Evolutionary conservation across 805 yeast genomes (phyloP), one percentile per base, ranked within the genome.

Genomic region (Candida tibetensis): DNA sequence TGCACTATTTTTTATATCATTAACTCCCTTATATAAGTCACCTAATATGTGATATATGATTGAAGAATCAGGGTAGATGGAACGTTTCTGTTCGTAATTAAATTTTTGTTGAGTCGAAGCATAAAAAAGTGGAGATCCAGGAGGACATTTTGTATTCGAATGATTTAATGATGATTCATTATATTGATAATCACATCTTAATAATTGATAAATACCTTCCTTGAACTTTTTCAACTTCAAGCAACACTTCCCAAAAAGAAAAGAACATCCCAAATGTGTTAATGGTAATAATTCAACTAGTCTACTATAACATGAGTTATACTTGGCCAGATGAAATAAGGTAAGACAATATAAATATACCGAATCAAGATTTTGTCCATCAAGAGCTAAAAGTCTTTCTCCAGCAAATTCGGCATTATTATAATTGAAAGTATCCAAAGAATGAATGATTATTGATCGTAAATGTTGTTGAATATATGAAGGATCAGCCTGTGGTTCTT

Each of bases 371-470:
- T 77, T 74, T 27, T 69, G 58, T n/a, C 70, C 67, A 32, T 72
- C 72, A 35, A 77, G 74, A 2, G 95, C 87, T 23, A 84, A 61
- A 16, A 88, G 66, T 46, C 95, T 70, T 57, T 93, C 98, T 13
- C 89, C 79, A 4, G 91, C 81, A 62, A 93, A 87, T 53, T 82
- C 89, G 1, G 98, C 97, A 18, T 90, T 84, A 10, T 69, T 63
- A 31, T 76, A 64, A 43, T 85, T 72, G 53, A 81, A 88, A 42
- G 77, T 76, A 49, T 87, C 95, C 28, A 88, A 59, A 9, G 83
- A 75, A 51, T 86, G 84, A 57, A 85, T 64, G n/a, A 84, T 71
- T 2, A 74, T 62, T 8, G 82, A 72, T 39, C 84, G 68, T 31
- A 81, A 71, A 42, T 77, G 65, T 41, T 68, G 73, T 34, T 54